Base-by-base conservation (phyloP, 441 rosid species). In the Manihot esculenta region DNA sequence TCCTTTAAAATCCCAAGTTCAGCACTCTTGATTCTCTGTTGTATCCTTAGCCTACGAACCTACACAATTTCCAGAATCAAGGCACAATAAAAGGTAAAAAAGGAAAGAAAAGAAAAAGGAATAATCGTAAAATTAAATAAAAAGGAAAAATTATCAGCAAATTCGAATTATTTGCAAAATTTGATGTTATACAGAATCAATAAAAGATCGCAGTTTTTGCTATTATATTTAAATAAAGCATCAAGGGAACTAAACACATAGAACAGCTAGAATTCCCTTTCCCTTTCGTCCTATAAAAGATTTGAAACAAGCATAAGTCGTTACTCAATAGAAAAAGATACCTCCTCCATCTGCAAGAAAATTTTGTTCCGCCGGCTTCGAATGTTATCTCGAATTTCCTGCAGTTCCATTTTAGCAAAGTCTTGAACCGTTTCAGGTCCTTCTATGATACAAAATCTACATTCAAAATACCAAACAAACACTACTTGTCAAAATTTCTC, bases 331-430 rank as follows among this genome's bases (percentile, higher is more conserved):
- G 5, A 49, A 8, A 70, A 24, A 20, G 41, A 41, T 49, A 88
- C 99, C 93, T 94, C 99, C 76, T 94, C 99, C 99, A 94, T 94
- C 66, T 87, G 99, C 80, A 92, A 81, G 83, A 94, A 90, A 75
- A 92, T 94, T 79, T 94, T 94, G 83, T 94, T 94, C 17, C 99
- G 81, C n/a, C 99, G 85, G 81, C 96, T 94, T 50, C 93, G 79
- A 83, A 94, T 89, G 72, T 94, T 94, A 69, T 94, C 99, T 68
- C 89, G 94, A 82, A 94, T 90, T 85, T 94, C 99, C 79, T 77
- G 91, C 38, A 88, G 75, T 73, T 94, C 93, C 99, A 94, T 94
- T 74, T 88, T 82, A n/a, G 89, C 94, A 75, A 94, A 94, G 82
- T 90, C 97, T 71, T 89, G 89, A 55, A 92, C 97, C 51, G 97